Evolutionary conservation across 2,329 filamentous ascomycete species (phyloP), one percentile per base, ranked within the genome.

Genomic region (Niveomyces coronatus): DNA sequence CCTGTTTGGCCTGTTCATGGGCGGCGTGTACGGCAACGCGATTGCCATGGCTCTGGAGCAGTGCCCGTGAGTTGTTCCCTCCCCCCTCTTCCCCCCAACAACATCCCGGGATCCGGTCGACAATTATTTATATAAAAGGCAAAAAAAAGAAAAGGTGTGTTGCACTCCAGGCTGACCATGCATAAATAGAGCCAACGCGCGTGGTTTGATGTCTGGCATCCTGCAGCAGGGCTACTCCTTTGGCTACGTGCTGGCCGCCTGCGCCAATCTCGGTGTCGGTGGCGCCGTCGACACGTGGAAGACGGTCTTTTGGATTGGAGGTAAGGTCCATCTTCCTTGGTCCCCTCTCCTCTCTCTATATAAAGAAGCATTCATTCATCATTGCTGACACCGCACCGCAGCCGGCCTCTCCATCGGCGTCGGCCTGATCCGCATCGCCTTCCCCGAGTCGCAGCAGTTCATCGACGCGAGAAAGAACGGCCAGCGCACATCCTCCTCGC

Each of bases 161-260:
- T n/a, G n/a, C n/a, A n/a, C n/a, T n/a, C n/a, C n/a, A n/a, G n/a
- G n/a, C n/a, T n/a, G n/a, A n/a, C n/a, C n/a, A n/a, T n/a, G n/a
- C n/a, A n/a, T n/a, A n/a, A 17, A 49, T 45, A 71, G 70, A 40
- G 58, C 64, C 32, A 75, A 83, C 40, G 79, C 83, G 7, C 71
- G 85, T 54, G 85, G 85, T 48, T 65, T 91, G 26, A 84, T 91
- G 73, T 85, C 79, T 11, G 85, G 85, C 38, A 82, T 91, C 35
- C 62, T 89, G 14, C 85, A 91, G 51, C 83, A 87, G 57, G 85
- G 85, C 3, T 88, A 87, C 54, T 81, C 81, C 0, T 71, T 87
- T 45, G 85, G 85, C 22, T 89, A 89, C 52, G 76, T 91, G 28
- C 68, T 86, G 45, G 85, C 85, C 5, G 83, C 83, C 3, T 82